Base-by-base conservation (phyloP, 306 rosid genomes). In the Potentilla sterilis region DNA sequence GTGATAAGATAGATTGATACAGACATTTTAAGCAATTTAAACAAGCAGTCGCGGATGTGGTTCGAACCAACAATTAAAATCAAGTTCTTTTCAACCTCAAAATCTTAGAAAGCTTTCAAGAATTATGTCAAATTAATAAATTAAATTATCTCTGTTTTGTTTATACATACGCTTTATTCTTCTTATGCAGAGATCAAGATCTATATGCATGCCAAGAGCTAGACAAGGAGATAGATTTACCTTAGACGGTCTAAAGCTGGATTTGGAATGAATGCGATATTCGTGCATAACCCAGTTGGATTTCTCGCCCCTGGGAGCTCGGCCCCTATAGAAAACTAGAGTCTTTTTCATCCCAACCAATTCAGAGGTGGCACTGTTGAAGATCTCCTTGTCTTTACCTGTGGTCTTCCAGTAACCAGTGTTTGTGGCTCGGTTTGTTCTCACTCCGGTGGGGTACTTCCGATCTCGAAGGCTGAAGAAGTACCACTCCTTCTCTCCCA, bases 301-400 rank as follows among this genome's bases (percentile, higher is more conserved):
- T 78, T 94, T 94, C 76, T 94, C 97, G 54, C 98, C 98, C 83
- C 97, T 83, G 0, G 98, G 98, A 59, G 98, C 98, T 81, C 98
- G 88, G 2, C 98, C 98, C 87, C 88, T 91, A 76, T 94, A 94
- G 78, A 94, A 94, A 63, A 94, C 97, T 72, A 94, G 74, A 0
- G 98, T 94, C 80, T 94, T 94, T 86, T 94, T 94, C 98, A 94
- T 94, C 4, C 98, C 98, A 48, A 92, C 86, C 72, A 94, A 64
- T 55, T 92, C 95, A 0, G 92, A 86, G 3, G 93, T 90, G 12
- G 59, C 79, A 70, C 86, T 80, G 80, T 94, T 85, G 62, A 87
- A 63, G 40, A 94, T 92, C 73, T 94, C 97, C 34, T 90, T 92
- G 83, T 94, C 98, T 83, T 91, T 94, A 19, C 98, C 98, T 0